Conservation (phyloP, 139 green algal species). For the Mesotaenium endlicherianum region DNA sequence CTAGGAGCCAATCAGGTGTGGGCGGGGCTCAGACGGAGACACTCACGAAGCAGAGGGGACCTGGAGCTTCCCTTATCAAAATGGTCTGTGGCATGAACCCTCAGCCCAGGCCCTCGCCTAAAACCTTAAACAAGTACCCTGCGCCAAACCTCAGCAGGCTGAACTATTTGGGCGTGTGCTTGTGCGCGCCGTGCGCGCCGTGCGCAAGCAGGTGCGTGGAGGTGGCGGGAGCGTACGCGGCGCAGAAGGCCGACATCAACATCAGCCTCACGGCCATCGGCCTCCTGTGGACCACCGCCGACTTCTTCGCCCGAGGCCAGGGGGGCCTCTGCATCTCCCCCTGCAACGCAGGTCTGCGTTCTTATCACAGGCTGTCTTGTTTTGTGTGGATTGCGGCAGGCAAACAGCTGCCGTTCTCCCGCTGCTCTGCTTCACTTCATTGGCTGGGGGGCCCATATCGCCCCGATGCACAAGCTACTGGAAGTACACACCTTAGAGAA, state of each 20-base stretch:
- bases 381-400: too few relatives aligned
- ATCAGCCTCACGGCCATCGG: slow-evolving; percentile 83
- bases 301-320: slow-evolving; percentile 59
- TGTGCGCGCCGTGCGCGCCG: neutral
- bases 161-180: neutral
- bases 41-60: too few relatives aligned
- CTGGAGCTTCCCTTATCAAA: neutral
- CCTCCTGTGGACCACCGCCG: slow-evolving; percentile 84
- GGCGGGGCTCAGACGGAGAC: too few relatives aligned
- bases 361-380: too few relatives aligned
- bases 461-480: too few relatives aligned
- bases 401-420: too few relatives aligned
- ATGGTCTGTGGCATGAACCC: neutral
- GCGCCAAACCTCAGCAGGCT: neutral
- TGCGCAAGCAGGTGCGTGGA: slow-evolving; percentile 33
- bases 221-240: slow-evolving; percentile 29
- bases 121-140: neutral
- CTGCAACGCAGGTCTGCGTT: too few relatives aligned
- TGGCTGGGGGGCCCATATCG: too few relatives aligned
- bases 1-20: too few relatives aligned
- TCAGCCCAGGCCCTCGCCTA: neutral
- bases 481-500: too few relatives aligned
- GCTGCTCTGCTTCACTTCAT: too few relatives aligned
- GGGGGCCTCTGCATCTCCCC: too few relatives aligned
- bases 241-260: slow-evolving; percentile 76